A percentile compares a stretch with the other conserved stretches of the same genome.
Evolutionary conservation across 805 yeast species (phyloP).

Genomic region (Myxozyma monticola): DNA sequence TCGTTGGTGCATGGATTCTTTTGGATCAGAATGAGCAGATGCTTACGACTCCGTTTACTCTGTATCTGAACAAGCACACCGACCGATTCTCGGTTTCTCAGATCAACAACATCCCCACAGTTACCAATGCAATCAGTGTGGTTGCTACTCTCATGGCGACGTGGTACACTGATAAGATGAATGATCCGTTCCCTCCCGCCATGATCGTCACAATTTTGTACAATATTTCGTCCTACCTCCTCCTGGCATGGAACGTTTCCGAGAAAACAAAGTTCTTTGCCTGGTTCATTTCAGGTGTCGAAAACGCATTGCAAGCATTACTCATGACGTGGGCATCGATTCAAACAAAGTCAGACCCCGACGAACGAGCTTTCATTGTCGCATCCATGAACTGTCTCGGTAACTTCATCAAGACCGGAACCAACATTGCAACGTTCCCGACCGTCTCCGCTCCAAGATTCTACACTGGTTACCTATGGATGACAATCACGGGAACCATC

Average conservation of each 20-base stretch:
- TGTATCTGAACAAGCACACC: slow-evolving; percentile 14
- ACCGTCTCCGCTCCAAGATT: slow-evolving; percentile 46
- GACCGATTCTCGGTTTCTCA: slow-evolving; percentile 39
- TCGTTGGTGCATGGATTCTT: slow-evolving; percentile 40
- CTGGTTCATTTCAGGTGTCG: slow-evolving; percentile 35
- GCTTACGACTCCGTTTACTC: slow-evolving; percentile 8
- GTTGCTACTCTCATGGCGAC: slow-evolving; percentile 43
- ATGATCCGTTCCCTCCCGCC: slow-evolving; percentile 41
- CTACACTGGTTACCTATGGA: slow-evolving; percentile 42
- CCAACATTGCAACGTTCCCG: slow-evolving; percentile 48
- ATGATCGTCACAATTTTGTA: slow-evolving; percentile 37
- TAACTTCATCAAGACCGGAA: slow-evolving; percentile 50
- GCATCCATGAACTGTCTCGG: slow-evolving; percentile 43
- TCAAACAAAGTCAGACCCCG: slow-evolving; percentile 14
- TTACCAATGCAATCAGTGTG: slow-evolving; percentile 45
- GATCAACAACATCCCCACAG: slow-evolving; percentile 46
- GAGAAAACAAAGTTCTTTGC: slow-evolving; percentile 63
- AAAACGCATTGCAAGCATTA: slow-evolving; percentile 11
- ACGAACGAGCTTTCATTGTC: slow-evolving; percentile 41
- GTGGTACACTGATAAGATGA: slow-evolving; percentile 16
- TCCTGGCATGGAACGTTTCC: slow-evolving; percentile 57
- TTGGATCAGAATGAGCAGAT: slow-evolving; percentile 34
- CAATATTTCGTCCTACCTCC: slow-evolving; percentile 42
- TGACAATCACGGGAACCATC: slow-evolving; percentile 14
- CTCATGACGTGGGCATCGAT: slow-evolving; percentile 26